Base-by-base conservation (phyloP, 2,329 filamentous ascomycete species). In the Arthrobotrys conoides region DNA sequence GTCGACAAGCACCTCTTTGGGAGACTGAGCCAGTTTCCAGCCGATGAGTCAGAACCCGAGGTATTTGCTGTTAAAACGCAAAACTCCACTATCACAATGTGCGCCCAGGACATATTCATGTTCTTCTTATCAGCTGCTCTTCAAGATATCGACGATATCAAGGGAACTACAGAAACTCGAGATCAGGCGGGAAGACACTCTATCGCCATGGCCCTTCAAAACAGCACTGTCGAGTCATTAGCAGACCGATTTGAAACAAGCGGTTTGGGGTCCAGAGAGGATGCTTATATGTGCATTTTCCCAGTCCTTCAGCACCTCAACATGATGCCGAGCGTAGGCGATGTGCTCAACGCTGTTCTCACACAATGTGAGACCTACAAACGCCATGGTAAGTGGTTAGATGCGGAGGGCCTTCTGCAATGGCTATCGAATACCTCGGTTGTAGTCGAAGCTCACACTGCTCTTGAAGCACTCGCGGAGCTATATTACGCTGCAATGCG, bases 241-340 rank as follows among this genome's bases (percentile, higher is more conserved):
- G 81, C 79, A 1, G 78, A 82, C 33, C 78, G 80, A 5, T 80
- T 83, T 8, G 72, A 83, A 30, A 77, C 24, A 33, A 81, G 79
- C 3, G 82, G 82, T 2, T 61, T 84, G 4, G 80, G 80, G 0
- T 81, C 64, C 16, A 44, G 81, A 5, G 79, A 81, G 27, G 81
- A 84, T 20, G 72, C 82, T 14, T 83, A 82, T 51, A 72, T 82
- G 66, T 79, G 80, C 70, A 83, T 83, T 27, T 81, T 84, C 36
- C 82, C 83, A 33, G 81, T 83, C 0, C 75, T 84, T 4, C 82
- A 67, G 9, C 59, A 55, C 8, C 51, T 71, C 9, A 41, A 63
- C 10, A 77, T 61, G 44, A 59, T 77, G 67, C 67, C 73, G 14
- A 41, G 46, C 14, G 20, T 77, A 20, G 53, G 70, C 51, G 59